Conservation (phyloP, 176 grass and related monocot genomes). For the Oryza glaberrima region DNA sequence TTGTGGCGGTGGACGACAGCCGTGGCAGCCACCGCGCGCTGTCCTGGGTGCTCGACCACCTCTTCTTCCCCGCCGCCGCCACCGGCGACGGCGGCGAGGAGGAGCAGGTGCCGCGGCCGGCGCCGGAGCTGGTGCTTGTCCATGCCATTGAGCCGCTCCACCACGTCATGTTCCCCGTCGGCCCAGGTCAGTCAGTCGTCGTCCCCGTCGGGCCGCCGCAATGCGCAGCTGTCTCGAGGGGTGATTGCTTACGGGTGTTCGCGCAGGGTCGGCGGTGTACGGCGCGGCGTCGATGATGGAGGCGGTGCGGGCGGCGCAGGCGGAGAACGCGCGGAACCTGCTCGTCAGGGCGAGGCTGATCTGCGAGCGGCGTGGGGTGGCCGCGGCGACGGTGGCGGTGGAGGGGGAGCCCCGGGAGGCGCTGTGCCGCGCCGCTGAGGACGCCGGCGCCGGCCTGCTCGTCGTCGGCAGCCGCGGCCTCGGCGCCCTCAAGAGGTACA, state of each 20-base stretch:
- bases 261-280: conserved; percentile 42
- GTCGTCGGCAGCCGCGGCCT: conserved; percentile 58
- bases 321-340: conserved; percentile 44
- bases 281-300: conserved; percentile 47
- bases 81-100: not conserved
- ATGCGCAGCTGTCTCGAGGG: too few relatives aligned
- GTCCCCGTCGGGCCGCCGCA: too few relatives aligned
- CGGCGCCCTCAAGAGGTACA: conserved; percentile 50
- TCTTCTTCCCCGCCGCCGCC: not conserved
- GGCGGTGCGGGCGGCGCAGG: conserved; percentile 46
- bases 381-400: conserved; percentile 20
- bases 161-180: conserved; percentile 51
- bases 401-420: conserved; percentile 44
- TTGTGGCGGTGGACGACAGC: too few relatives aligned
- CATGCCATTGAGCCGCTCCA: conserved; percentile 51
- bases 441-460: conserved; percentile 51
- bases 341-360: conserved; percentile 39
- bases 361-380: conserved; percentile 37
- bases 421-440: conserved; percentile 49
- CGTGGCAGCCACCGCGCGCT: too few relatives aligned
- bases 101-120: not conserved
- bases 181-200: conserved; percentile 38
- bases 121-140: conserved; percentile 35
- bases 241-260: not conserved
- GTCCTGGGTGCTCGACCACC: too few relatives aligned